Conservation (phyloP, 1,139 yeast genomes). For the Scheffersomyces stambukii region DNA sequence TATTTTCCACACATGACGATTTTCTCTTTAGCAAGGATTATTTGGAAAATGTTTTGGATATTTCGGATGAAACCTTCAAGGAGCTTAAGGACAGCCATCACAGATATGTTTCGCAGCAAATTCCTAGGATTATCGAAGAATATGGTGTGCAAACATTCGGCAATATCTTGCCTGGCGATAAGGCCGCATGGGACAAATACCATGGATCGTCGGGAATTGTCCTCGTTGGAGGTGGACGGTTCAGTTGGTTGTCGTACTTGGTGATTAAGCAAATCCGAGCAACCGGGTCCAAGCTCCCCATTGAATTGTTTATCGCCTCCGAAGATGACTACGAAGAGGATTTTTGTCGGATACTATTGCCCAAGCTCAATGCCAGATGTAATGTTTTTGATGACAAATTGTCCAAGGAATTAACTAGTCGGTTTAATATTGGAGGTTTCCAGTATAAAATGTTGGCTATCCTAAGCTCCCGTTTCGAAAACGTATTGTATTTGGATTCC, state of each 20-base stretch:
- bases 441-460: slow-evolving; percentile 64
- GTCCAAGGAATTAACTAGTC: slow-evolving; percentile 17
- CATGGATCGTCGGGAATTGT: slow-evolving; percentile 38
- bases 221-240: slow-evolving; percentile 42
- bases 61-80: slow-evolving; percentile 26
- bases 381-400: slow-evolving; percentile 38
- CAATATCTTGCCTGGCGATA: slow-evolving; percentile 25
- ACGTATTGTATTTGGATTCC: slow-evolving; percentile 60
- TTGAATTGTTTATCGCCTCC: slow-evolving; percentile 51
- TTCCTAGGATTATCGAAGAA: slow-evolving; percentile 26
- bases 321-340: slow-evolving; percentile 44
- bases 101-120: slow-evolving; percentile 26
- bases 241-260: slow-evolving; percentile 42
- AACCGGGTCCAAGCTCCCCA: slow-evolving; percentile 37
- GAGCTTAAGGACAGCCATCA: slow-evolving; percentile 31
- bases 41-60: slow-evolving; percentile 36
- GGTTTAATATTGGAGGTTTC: slow-evolving; percentile 47
- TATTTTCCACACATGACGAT: slow-evolving; percentile 19
- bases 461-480: slow-evolving; percentile 54
- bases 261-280: slow-evolving; percentile 40
- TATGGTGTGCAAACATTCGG: slow-evolving; percentile 37
- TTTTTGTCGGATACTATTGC: slow-evolving; percentile 50
- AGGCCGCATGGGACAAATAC: slow-evolving; percentile 32
- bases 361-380: slow-evolving; percentile 53
- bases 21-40: slow-evolving; percentile 35